Evolutionary conservation across 345 rosid species (phyloP).

Genomic region (Eucalyptus sp.): DNA sequence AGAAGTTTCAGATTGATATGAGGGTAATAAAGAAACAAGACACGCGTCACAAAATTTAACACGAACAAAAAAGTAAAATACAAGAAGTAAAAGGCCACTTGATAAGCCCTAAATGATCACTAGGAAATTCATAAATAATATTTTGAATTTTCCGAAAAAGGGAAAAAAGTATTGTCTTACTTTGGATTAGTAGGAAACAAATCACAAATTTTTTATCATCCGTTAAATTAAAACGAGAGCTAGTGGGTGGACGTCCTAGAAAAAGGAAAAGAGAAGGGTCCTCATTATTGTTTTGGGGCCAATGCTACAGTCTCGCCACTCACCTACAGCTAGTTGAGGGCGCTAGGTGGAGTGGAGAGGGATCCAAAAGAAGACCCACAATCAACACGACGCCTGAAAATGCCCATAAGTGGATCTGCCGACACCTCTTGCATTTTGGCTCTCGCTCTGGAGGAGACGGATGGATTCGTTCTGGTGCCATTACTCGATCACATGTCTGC

Average conservation of each 20-base stretch:
- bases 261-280: neutral
- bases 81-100: neutral
- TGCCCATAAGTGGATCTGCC: neutral
- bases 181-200: neutral
- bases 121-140: neutral
- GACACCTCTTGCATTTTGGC: neutral
- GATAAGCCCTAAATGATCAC: neutral
- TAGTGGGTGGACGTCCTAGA: neutral
- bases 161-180: neutral
- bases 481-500: neutral
- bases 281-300: neutral
- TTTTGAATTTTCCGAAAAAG: neutral
- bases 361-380: neutral
- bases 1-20: neutral
- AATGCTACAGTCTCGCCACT: neutral
- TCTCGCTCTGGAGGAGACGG: neutral
- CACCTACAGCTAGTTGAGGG: neutral
- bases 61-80: neutral
- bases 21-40: neutral
- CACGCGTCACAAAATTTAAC: neutral
- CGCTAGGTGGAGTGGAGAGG: neutral
- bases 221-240: neutral
- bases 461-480: neutral
- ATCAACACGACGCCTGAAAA: neutral
- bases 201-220: neutral